Evolutionary conservation across 2,329 filamentous ascomycete genomes (phyloP).

Genomic region (Endothia cerciana): DNA sequence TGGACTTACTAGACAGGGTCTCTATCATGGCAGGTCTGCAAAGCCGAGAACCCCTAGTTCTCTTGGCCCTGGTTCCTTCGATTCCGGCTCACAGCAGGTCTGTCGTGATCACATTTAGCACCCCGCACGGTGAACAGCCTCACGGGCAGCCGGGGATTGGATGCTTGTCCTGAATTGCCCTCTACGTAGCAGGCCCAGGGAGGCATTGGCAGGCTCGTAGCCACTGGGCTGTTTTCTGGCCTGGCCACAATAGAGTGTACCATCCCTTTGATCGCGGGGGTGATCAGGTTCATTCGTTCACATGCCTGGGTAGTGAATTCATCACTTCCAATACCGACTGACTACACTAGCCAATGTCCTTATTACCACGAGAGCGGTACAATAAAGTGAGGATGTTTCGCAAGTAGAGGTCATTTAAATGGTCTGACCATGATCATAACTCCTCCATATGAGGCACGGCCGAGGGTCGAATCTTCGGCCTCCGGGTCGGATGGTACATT

Average conservation of each 20-base stretch:
- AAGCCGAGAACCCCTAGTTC: too few relatives aligned
- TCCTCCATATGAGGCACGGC: not conserved
- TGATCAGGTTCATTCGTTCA: too few relatives aligned
- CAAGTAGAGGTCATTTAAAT: too few relatives aligned
- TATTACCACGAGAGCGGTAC: too few relatives aligned
- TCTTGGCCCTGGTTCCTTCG: not conserved
- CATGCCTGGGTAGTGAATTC: too few relatives aligned
- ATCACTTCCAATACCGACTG: too few relatives aligned
- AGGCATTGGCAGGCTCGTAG: not conserved
- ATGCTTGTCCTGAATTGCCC: not conserved
- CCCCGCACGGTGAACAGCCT: not conserved
- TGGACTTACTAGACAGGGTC: too few relatives aligned
- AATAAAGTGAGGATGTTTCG: too few relatives aligned
- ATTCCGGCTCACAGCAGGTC: not conserved
- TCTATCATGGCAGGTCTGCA: too few relatives aligned
- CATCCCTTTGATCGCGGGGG: too few relatives aligned
- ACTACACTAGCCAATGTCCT: too few relatives aligned
- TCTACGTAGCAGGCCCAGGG: not conserved
- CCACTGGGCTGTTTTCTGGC: not conserved
- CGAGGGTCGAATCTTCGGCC: not conserved
- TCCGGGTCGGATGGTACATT: not conserved
- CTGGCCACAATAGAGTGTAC: too few relatives aligned
- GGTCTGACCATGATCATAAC: not conserved
- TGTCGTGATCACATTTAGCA: not conserved
- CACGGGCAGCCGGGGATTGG: not conserved